phyloP scores from a whole-genome alignment of 1,284 basidiomycete species.

The Leccinum griseonigrum region DNA sequence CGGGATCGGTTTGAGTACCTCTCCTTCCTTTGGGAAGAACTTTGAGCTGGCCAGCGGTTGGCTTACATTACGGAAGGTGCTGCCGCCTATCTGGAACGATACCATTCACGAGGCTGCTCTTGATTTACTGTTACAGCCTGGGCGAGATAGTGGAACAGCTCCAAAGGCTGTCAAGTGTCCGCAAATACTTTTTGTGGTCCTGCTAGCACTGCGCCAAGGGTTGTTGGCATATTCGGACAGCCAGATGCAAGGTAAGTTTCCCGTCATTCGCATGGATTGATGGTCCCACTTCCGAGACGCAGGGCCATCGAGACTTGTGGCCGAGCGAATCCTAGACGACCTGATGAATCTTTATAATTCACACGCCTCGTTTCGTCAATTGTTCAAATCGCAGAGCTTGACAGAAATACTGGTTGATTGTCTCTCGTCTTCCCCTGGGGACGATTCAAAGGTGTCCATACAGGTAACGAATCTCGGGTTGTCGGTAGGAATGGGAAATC shows the following conservation, averaged over 20 bases:
- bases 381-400: constrained; percentile 68
- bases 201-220: constrained; percentile 55
- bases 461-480: constrained; percentile 67
- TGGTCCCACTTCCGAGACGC: constrained; percentile 1
- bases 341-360: constrained; percentile 61
- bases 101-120: constrained; percentile 64
- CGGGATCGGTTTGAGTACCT: constrained; percentile 49
- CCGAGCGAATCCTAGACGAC: constrained; percentile 52
- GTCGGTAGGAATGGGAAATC: constrained; percentile 60
- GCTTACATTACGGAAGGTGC: constrained; percentile 59
- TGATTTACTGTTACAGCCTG: constrained; percentile 58
- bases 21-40: constrained; percentile 62
- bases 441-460: constrained; percentile 47
- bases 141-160: neutral
- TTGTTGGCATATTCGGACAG: constrained; percentile 21
- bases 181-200: constrained; percentile 65
- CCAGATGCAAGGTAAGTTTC: constrained; percentile 14
- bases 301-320: constrained; percentile 24
- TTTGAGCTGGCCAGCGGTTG: constrained; percentile 80
- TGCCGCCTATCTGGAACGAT: constrained; percentile 67
- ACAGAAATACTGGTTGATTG: constrained; percentile 64
- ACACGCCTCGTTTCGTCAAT: constrained; percentile 60
- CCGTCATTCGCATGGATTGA: neutral
- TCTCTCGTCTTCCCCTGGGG: constrained; percentile 52
- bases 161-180: constrained; percentile 17